These are phyloP conservation scores for Solanum clarkiae DNA, from an alignment of 257 asterid genomes.

Conservation along the genomic window DNA sequence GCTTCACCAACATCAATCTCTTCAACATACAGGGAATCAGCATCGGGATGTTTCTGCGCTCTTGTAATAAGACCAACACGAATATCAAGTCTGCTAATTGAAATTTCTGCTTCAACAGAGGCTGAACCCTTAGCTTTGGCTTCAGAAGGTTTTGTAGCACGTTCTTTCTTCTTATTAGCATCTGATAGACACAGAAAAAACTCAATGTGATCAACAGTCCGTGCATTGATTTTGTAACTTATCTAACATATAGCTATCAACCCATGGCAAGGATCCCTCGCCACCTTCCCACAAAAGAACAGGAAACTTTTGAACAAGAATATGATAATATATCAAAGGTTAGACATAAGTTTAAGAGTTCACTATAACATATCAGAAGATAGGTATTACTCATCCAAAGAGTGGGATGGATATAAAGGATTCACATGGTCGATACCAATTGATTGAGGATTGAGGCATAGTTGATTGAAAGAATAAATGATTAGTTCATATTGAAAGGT, in stretches of 20 bases:
- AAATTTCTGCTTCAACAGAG: constrained; percentile 44
- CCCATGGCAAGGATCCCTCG: not conserved
- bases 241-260: not conserved
- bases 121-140: constrained; percentile 43
- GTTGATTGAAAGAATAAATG: not conserved
- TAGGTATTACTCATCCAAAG: not conserved
- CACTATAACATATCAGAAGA: not conserved
- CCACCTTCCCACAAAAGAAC: not conserved
- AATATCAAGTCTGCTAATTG: constrained; percentile 69
- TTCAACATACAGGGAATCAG: constrained; percentile 91
- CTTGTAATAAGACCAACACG: constrained; percentile 84
- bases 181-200: constrained; percentile 17
- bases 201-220: not conserved
- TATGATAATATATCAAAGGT: not conserved
- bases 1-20: constrained; percentile 94
- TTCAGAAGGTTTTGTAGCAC: constrained; percentile 54
- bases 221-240: not conserved
- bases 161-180: constrained; percentile 47
- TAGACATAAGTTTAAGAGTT: not conserved
- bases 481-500: not conserved
- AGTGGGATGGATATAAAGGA: not conserved
- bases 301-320: not conserved
- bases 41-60: constrained; percentile 89
- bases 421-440: not conserved
- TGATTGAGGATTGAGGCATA: not conserved